Evolutionary conservation across 768 basidiomycete genomes (phyloP).

Genomic region (Podaxis mareebaensis): DNA sequence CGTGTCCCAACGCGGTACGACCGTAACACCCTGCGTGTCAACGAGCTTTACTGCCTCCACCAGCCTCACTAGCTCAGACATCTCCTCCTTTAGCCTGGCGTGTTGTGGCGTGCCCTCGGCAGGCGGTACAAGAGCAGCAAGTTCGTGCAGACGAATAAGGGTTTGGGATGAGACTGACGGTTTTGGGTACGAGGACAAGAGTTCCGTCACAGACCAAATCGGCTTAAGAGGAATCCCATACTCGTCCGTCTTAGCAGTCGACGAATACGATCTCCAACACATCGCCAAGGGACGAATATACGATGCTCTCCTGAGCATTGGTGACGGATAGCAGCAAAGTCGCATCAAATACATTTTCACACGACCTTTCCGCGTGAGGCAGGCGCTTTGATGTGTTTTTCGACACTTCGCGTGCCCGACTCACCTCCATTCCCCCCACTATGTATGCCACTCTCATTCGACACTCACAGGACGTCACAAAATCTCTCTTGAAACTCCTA

Average conservation of each 20-base stretch:
- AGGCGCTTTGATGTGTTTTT: not conserved
- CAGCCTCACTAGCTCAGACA: constrained; percentile 72
- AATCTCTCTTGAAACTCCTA: constrained; percentile 56
- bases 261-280: not conserved
- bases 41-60: constrained; percentile 82
- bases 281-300: not conserved
- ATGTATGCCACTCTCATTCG: constrained; percentile 40
- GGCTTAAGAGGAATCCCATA: constrained; percentile 66
- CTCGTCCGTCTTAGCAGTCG: constrained; percentile 42
- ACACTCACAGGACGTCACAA: constrained; percentile 27
- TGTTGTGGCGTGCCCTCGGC: constrained; percentile 56
- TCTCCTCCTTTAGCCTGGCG: constrained; percentile 48
- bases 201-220: constrained; percentile 79
- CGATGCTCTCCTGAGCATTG: not conserved
- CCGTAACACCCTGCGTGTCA: constrained; percentile 36
- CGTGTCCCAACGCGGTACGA: constrained; percentile 35
- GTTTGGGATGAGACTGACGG: constrained; percentile 60
- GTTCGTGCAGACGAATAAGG: constrained; percentile 63
- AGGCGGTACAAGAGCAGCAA: constrained; percentile 75
- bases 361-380: not conserved
- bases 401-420: not conserved
- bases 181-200: constrained; percentile 75
- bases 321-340: not conserved
- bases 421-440: constrained; percentile 14
- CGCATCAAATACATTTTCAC: constrained; percentile 9